These are phyloP conservation scores for Botrytis squamosa DNA, from an alignment of 2,329 filamentous ascomycete species.

Conservation along the genomic window DNA sequence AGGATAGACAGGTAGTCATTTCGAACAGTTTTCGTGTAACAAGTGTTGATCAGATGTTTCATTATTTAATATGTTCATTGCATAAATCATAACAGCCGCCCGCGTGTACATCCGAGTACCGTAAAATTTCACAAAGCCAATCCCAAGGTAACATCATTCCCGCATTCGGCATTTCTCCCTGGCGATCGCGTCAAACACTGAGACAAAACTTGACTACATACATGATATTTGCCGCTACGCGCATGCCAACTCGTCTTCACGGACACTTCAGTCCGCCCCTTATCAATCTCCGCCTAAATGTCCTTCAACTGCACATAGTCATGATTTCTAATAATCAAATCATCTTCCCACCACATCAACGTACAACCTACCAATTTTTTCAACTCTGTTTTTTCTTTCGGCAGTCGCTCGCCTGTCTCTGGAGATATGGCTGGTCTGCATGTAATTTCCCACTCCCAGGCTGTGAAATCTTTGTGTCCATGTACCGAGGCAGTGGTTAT, in stretches of 20 bases:
- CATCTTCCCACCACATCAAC: constrained; percentile 17
- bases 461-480: constrained; percentile 14
- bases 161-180: not conserved
- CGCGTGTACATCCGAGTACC: not conserved
- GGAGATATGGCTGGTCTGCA: not conserved
- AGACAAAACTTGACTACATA: not conserved
- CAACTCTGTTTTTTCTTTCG: not conserved
- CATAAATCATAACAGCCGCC: not conserved
- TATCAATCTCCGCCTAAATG: not conserved
- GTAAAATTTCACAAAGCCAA: not conserved
- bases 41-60: not conserved
- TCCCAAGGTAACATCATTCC: too few relatives aligned
- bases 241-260: not conserved
- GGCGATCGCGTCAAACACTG: not conserved
- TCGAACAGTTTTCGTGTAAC: not conserved
- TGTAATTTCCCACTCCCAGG: constrained; percentile 4
- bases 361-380: not conserved
- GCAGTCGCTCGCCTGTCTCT: not conserved
- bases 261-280: too few relatives aligned
- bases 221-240: not conserved
- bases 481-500: constrained; percentile 8
- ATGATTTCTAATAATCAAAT: constrained; percentile 9
- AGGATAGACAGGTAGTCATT: too few relatives aligned
- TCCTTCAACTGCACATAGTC: constrained; percentile 16
- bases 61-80: not conserved